Evolutionary conservation across 495 filamentous ascomycete species (phyloP), one percentile per base, ranked within the genome.

Genomic region (Astrocystis sublimbata): DNA sequence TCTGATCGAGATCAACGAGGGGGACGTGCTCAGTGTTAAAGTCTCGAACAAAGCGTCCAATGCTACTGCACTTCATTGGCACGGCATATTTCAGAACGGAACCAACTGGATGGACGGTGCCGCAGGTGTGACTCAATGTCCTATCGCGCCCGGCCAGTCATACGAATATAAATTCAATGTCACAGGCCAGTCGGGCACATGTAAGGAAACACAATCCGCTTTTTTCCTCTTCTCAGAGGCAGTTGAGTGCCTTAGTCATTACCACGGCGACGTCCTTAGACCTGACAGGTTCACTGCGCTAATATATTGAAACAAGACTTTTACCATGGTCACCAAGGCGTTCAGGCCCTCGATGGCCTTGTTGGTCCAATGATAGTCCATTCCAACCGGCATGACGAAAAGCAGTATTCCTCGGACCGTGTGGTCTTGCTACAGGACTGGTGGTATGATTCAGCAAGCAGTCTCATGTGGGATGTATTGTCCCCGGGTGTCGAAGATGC

Each of bases 31-130:
- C 19, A 67, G 72, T n/a, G 73, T 81, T 28, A 74, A 78, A n/a
- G 65, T 83, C 6, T 64, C 73, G 6, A 83, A 83, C 60, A 63
- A 70, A 49, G 76, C 74, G n/a, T 63, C 66, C 31, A 80, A 81
- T 60, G 71, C 75, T 43, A 80, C 79, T 2, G 69, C 75, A 9
- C 65, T 91, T 28, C 88, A 91, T 69, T 90, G 85, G 80, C 87
- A 91, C 60, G 87, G 88, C 9, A 71, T 90, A 15, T 80, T 78
- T 54, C 88, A 91, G 66, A 85, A 85, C 57, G 81, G 76, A 2
- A 86, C 85, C 6, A 79, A 77, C 21, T 79, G 76, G 55, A 86
- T 87, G 83, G 89, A 92, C 69, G 89, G 89, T 10, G 74, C 81
- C 15, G 77, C 76, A 8, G 79, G 78, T 1, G 80, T 89, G 21